Percentiles rank a stretch among this genome's conserved stretches.
Conservation (phyloP, 2,329 filamentous ascomycete genomes). For the Shiraia sp. region DNA sequence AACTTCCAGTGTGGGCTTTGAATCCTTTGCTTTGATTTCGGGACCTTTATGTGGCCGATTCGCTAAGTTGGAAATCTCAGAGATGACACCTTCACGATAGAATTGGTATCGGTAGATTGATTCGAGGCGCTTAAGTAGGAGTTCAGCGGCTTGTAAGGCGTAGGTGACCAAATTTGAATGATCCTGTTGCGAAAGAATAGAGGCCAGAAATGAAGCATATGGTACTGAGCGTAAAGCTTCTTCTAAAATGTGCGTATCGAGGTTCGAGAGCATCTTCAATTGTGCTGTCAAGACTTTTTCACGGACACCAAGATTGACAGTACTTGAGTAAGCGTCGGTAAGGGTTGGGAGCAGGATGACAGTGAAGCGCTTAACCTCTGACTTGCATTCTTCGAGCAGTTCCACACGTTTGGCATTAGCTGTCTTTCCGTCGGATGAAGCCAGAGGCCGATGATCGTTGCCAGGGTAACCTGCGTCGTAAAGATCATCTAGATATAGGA, state of each 20-base stretch:
- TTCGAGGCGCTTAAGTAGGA: conserved; percentile 82
- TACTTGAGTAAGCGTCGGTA: conserved; percentile 96
- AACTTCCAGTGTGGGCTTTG: conserved; percentile 28
- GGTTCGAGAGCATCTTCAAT: conserved; percentile 93
- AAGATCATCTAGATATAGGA: conserved; percentile 57
- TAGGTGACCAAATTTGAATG: conserved; percentile 84
- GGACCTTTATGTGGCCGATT: conserved; percentile 47
- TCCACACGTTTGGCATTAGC: conserved; percentile 81
- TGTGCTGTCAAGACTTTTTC: conserved; percentile 96
- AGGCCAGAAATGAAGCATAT: conserved; percentile 93
- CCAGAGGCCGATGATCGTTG: conserved; percentile 50
- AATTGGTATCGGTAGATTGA: conserved; percentile 94
- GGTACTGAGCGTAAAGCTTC: conserved; percentile 86
- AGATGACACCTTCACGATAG: conserved; percentile 93
- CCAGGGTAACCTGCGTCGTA: conserved; percentile 55
- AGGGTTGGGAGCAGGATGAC: conserved; percentile 91
- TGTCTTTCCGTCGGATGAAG: conserved; percentile 55
- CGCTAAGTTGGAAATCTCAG: conserved; percentile 83
- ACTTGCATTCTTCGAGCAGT: conserved; percentile 78
- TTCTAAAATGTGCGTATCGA: conserved; percentile 82
- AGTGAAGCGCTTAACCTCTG: conserved; percentile 87
- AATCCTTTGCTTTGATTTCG: conserved; percentile 32
- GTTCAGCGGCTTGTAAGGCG: conserved; percentile 85
- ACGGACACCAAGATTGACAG: conserved; percentile 90
- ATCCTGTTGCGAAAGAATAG: conserved; percentile 93